A percentile compares a stretch with the other conserved stretches of the same genome.
Conservation (phyloP, 805 yeast genomes). For the Teunomyces cretensis region DNA sequence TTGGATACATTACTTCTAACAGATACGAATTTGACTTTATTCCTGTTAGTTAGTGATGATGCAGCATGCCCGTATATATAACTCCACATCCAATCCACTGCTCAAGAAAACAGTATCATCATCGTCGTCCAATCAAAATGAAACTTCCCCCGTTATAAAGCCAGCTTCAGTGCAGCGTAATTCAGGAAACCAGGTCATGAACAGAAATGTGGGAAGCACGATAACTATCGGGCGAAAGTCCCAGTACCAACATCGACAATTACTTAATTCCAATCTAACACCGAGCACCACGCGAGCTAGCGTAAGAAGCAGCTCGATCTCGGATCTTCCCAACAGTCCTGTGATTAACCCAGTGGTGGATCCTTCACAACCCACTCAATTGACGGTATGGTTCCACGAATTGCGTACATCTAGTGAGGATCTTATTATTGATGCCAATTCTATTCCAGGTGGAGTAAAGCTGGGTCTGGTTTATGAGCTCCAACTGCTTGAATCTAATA, state of each 20-base stretch:
- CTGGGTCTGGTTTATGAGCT: constrained; percentile 80
- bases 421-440: constrained; percentile 59
- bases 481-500: constrained; percentile 40
- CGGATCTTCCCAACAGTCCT: constrained; percentile 1
- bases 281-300: constrained; percentile 1
- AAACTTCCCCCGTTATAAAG: constrained; percentile 5
- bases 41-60: constrained; percentile 11
- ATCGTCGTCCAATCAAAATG: constrained; percentile 8
- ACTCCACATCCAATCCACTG: constrained; percentile 1
- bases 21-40: neutral
- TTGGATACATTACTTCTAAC: too few species aligned
- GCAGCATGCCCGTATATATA: constrained; percentile 33
- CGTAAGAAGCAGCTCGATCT: constrained; percentile 2
- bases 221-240: constrained; percentile 8
- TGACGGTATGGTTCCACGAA: constrained; percentile 70
- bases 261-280: constrained; percentile 2
- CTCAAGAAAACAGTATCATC: neutral
- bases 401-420: constrained; percentile 53
- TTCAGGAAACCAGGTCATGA: constrained; percentile 11
- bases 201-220: constrained; percentile 22
- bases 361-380: constrained; percentile 28
- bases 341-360: neutral
- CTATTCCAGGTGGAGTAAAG: constrained; percentile 54
- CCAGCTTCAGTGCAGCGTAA: neutral
- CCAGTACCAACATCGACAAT: constrained; percentile 1